These are phyloP conservation scores for Cercospora sp. DNA, from an alignment of 2,329 filamentous ascomycete genomes.

Conservation along the genomic window DNA sequence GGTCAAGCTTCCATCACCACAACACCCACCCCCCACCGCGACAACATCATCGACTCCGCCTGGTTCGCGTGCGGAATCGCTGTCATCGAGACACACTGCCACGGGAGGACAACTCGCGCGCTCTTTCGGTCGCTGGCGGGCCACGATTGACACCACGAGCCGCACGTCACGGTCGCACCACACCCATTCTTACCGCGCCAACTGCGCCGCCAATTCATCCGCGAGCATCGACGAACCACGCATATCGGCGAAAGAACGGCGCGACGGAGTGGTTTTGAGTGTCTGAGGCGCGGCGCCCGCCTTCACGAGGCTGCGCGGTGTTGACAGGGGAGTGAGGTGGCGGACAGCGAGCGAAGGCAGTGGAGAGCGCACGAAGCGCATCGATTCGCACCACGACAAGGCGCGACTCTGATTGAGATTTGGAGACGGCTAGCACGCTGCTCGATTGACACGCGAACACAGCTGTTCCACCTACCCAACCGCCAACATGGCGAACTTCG, in stretches of 20 bases:
- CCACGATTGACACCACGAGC: constrained; percentile 32
- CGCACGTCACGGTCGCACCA: constrained; percentile 11
- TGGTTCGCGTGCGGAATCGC: constrained; percentile 34
- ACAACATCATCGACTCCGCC: constrained; percentile 32
- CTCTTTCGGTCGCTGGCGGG: constrained; percentile 35
- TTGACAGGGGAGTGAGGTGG: constrained; percentile 33
- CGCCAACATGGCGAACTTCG: constrained; percentile 84
- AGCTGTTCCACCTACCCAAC: constrained; percentile 23
- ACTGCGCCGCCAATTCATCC: constrained; percentile 30
- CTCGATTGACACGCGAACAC: not conserved
- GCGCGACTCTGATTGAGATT: not conserved
- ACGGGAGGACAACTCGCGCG: constrained; percentile 9
- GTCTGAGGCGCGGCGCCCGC: constrained; percentile 33
- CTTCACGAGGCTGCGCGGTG: constrained; percentile 37
- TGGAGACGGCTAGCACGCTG: not conserved
- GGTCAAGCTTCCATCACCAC: constrained; percentile 9
- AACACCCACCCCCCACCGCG: constrained; percentile 25
- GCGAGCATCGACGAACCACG: constrained; percentile 24
- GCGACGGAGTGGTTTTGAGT: constrained; percentile 17
- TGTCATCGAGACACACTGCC: constrained; percentile 8
- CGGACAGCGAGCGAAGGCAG: constrained; percentile 24
- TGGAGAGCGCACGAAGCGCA: constrained; percentile 10
- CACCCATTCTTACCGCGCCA: constrained; percentile 28
- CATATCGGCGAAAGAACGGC: constrained; percentile 20
- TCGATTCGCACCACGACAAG: not conserved